These are phyloP conservation scores for Trichoderma breve DNA, from an alignment of 2,329 filamentous ascomycete species.

Conservation along the genomic window DNA sequence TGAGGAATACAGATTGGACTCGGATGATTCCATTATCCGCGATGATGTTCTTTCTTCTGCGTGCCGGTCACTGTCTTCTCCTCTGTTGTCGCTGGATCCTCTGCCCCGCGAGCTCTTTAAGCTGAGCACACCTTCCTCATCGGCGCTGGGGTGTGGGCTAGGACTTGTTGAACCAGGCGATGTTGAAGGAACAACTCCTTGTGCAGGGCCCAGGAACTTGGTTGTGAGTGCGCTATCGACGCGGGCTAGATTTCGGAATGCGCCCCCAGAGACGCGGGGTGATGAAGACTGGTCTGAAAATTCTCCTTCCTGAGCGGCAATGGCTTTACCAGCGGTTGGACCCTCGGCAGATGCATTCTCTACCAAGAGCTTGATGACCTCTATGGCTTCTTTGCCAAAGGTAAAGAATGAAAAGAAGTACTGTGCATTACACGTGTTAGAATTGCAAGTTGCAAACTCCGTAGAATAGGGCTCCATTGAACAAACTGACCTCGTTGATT, in stretches of 20 bases:
- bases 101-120: conserved; percentile 50
- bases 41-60: conserved; percentile 44
- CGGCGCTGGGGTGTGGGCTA: conserved; percentile 58
- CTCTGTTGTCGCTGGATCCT: conserved; percentile 62
- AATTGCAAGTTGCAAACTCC: too few species aligned
- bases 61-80: conserved; percentile 50
- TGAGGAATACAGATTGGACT: conserved; percentile 71
- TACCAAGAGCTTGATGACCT: conserved; percentile 70
- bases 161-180: conserved; percentile 44
- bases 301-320: conserved; percentile 22
- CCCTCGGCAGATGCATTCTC: conserved; percentile 57
- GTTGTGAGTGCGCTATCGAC: conserved; percentile 37
- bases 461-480: conserved; percentile 73
- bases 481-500: conserved; percentile 79
- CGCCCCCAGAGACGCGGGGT: conserved; percentile 27
- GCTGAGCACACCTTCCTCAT: conserved; percentile 44
- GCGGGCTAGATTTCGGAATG: conserved; percentile 29
- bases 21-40: conserved; percentile 62
- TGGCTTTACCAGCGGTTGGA: conserved; percentile 27
- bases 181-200: conserved; percentile 57
- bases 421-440: conserved; percentile 38
- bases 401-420: conserved; percentile 98
- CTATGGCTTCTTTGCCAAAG: conserved; percentile 78
- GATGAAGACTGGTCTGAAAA: conserved; percentile 23
- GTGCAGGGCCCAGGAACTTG: conserved; percentile 56